phyloP scores from a whole-genome alignment of 768 basidiomycete genomes.

The Gymnopilus dilepis region DNA sequence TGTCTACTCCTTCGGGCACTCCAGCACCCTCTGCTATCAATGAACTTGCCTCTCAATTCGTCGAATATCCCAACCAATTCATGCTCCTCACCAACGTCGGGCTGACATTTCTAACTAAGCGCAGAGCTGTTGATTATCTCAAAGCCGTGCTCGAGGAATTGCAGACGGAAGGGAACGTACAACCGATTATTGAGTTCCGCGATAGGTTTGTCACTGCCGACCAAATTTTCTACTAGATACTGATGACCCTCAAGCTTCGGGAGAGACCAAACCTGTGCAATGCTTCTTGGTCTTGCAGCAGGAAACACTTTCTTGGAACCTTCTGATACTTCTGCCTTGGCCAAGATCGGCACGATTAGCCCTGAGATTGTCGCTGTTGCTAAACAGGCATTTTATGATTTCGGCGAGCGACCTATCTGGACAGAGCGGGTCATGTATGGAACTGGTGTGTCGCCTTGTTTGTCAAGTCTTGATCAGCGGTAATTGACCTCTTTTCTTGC shows the following conservation, averaged over 20 bases:
- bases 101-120: constrained; percentile 78
- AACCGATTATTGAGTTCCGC: constrained; percentile 82
- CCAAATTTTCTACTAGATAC: background rate
- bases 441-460: constrained; percentile 51
- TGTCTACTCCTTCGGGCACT: constrained; percentile 39
- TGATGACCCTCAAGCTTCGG: constrained; percentile 68
- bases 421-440: constrained; percentile 78
- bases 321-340: constrained; percentile 52
- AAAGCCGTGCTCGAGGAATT: constrained; percentile 82
- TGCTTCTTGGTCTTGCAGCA: constrained; percentile 86
- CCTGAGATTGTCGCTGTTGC: constrained; percentile 72
- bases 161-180: constrained; percentile 75
- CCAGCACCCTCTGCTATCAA: constrained; percentile 68
- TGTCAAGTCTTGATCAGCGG: constrained; percentile 2
- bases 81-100: constrained; percentile 90
- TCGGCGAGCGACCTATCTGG: constrained; percentile 85
- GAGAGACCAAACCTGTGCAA: constrained; percentile 89
- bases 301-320: constrained; percentile 81
- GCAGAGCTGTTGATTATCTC: constrained; percentile 85
- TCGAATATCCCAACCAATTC: constrained; percentile 77
- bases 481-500: background rate
- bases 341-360: constrained; percentile 53
- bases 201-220: constrained; percentile 60
- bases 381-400: constrained; percentile 88
- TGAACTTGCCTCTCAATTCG: constrained; percentile 83